phyloP scores from a whole-genome alignment of 2,329 filamentous ascomycete genomes.

The Arachnomyces sp. region DNA sequence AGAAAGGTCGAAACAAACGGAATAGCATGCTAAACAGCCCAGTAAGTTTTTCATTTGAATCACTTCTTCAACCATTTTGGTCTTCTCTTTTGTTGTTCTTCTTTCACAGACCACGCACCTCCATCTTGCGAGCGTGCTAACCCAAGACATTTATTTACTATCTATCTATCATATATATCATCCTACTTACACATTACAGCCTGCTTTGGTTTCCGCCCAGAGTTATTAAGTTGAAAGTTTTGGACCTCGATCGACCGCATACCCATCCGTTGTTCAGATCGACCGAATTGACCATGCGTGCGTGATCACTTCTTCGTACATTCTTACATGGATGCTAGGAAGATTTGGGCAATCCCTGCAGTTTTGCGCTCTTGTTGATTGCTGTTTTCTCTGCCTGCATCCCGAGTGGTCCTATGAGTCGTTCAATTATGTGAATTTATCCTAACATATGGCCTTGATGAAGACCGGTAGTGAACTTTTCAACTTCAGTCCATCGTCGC shows the following conservation, averaged over 20 bases:
- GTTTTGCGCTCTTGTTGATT: too few relatives aligned
- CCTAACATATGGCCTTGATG: not conserved
- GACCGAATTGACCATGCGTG: too few relatives aligned
- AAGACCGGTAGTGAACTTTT: constrained; percentile 1
- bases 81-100: constrained; percentile 15
- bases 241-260: too few relatives aligned
- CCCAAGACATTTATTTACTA: constrained; percentile 2
- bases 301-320: too few relatives aligned
- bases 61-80: constrained; percentile 11
- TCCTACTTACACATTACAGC: constrained; percentile 21
- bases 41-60: constrained; percentile 51
- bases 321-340: too few relatives aligned
- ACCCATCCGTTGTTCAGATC: too few relatives aligned
- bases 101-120: constrained; percentile 3
- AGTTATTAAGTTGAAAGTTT: constrained; percentile 29
- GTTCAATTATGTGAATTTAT: constrained; percentile 17
- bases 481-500: constrained; percentile 1
- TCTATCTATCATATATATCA: not conserved
- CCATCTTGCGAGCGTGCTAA: constrained; percentile 1
- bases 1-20: constrained; percentile 90
- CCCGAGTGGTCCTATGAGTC: too few relatives aligned
- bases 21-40: constrained; percentile 95
- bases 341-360: too few relatives aligned
- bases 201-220: constrained; percentile 38
- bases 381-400: too few relatives aligned